Evolutionary conservation across 306 rosid genomes (phyloP).

Genomic region (Pyrus communis): DNA sequence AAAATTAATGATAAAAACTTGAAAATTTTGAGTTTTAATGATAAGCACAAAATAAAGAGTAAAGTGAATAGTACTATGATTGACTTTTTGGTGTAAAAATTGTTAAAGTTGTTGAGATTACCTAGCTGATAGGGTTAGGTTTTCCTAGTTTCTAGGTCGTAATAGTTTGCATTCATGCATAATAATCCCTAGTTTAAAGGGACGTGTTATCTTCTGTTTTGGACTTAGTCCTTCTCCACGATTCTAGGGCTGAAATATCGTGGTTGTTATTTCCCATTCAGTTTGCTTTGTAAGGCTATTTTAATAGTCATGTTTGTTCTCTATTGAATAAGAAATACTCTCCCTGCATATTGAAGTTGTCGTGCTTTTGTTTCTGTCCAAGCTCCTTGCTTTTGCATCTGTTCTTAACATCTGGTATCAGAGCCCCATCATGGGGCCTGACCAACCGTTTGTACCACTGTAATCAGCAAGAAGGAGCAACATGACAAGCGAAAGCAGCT

Average conservation of each 20-base stretch:
- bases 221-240: neutral
- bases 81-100: too few relatives aligned
- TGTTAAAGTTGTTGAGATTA: neutral
- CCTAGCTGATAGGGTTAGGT: neutral
- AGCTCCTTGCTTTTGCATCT: rapidly evolving
- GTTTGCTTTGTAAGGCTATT: neutral
- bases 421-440: too few relatives aligned
- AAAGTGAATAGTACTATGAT: too few relatives aligned
- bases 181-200: neutral
- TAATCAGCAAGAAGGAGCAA: too few relatives aligned
- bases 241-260: neutral
- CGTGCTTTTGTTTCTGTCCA: neutral
- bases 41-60: too few relatives aligned
- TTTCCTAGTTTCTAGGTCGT: neutral
- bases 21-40: too few relatives aligned
- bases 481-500: too few relatives aligned
- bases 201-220: neutral
- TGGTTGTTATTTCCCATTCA: neutral
- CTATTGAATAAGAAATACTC: neutral
- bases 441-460: too few relatives aligned
- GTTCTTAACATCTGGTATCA: too few relatives aligned
- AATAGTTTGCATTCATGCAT: neutral
- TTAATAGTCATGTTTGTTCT: neutral
- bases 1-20: too few relatives aligned
- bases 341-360: neutral